Evolutionary conservation across 306 rosid species (phyloP), one percentile per base, ranked within the genome.

Genomic region (Vicia sativa): DNA sequence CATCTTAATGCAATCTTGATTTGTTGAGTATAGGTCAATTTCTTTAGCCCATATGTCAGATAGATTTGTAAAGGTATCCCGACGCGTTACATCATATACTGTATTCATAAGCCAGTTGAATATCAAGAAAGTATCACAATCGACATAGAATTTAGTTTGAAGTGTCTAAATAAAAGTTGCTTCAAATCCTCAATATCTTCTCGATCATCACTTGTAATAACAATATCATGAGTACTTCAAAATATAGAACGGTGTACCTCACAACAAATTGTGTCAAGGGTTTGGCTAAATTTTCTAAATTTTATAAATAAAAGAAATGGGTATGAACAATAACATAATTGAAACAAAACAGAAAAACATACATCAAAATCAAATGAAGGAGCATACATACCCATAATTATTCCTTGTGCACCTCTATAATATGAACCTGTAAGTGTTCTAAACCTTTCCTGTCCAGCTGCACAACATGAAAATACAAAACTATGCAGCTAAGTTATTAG

Each of bases 391-490:
- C 95, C 95, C 90, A 91, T 77, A 31, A 91, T 86, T 60, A 91
- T 83, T 65, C 95, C 95, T 81, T 91, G 95, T 72, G 95, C 97
- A 50, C 95, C 97, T 78, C 97, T 83, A 76, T 91, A 91, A 55
- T 91, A 91, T 45, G 97, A 91, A 74, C 97, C 82, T 8, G 97
- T 91, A 23, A 88, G 85, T 28, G 92, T 91, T 74, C 97, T 82
- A 69, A 91, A 91, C 71, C 92, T 84, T 81, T 91, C 97, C 66
- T 91, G 95, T 53, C 97, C 97, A 76, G 97, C 97, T 91, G 84
- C 77, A 71, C 7, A 10, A 72, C 5, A 41, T 54, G 42, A 41
- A 62, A 73, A 37, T 25, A 64, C 44, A 38, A 42, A 57, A 67
- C 56, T 43, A 62, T 43, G 28, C 31, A 42, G 45, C 15, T 23